Evolutionary conservation across 208 protist species (phyloP), one percentile per base, ranked within the genome.

Genomic region (Crithidia acanthocephali): DNA sequence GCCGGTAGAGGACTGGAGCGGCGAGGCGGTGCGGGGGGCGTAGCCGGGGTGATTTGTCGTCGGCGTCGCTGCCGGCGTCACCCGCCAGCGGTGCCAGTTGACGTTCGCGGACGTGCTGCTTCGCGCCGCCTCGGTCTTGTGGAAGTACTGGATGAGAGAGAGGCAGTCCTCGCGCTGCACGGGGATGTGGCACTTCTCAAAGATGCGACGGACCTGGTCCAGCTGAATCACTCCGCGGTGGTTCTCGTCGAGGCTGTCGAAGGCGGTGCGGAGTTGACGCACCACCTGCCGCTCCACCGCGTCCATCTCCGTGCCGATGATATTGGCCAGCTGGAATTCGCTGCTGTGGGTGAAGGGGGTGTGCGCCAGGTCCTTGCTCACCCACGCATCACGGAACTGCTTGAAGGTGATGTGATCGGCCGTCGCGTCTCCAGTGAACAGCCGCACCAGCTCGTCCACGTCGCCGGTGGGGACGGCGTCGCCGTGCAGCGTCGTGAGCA

Each of bases 321-420:
- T 93, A 65, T 96, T 96, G 6, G 61, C 69, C 42, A 96, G 83
- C 70, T 94, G 88, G 63, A 96, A 94, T 40, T 91, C 83, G 52
- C 72, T 82, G 57, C 80, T 84, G 53, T 81, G 76, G 22, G 82
- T 80, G 64, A 91, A 90, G 6, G 78, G 42, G 20, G 37, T 78
- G 74, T 93, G 78, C 9, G 85, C 89, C 18, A 96, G 70, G 63
- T 93, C 91, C 33, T 84, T 86, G 33, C 70, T 86, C 47, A 96
- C 87, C 91, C 91, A 96, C 58, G 91, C 87, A 55, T 91, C 79
- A 58, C 84, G 88, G 68, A 96, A 96, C 79, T 96, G 83, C 56
- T 80, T 56, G 68, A 86, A 96, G 15, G 91, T 93, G 44, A 96
- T 84, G 33, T 67, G 79, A 22, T 72, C 69, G 25, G 79, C 82